A percentile compares a stretch with the other conserved stretches of the same genome.
These are phyloP conservation scores for Lenzites betulinus DNA, from an alignment of 768 basidiomycete genomes.

Conservation along the genomic window DNA sequence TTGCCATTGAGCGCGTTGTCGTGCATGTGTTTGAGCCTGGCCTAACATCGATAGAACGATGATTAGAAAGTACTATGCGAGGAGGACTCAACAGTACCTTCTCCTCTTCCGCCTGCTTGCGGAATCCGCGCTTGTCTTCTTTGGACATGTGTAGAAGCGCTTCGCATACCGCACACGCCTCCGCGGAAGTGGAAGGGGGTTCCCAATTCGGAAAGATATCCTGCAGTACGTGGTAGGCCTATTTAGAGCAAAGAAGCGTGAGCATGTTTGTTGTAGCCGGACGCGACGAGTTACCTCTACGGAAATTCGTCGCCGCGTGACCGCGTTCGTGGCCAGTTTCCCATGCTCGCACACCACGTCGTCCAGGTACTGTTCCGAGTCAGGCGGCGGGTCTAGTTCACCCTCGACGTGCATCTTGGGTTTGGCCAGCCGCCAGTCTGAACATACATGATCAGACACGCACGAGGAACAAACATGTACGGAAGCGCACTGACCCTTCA, in stretches of 20 bases:
- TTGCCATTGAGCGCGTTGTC: slow-evolving; percentile 53
- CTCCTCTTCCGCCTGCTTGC: slow-evolving; percentile 74
- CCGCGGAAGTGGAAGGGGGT: slow-evolving; percentile 50
- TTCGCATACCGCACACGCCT: slow-evolving; percentile 67
- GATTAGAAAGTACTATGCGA: not conserved
- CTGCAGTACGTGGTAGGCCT: slow-evolving; percentile 62
- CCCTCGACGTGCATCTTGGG: slow-evolving; percentile 75
- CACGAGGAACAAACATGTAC: not conserved
- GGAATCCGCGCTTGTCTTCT: slow-evolving; percentile 62
- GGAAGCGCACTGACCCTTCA: slow-evolving; percentile 54
- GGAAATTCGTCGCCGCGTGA: slow-evolving; percentile 64
- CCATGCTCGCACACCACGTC: slow-evolving; percentile 79
- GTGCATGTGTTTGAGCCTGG: slow-evolving; percentile 62
- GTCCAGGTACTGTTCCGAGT: slow-evolving; percentile 51
- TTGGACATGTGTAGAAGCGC: slow-evolving; percentile 53
- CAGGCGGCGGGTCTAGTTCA: slow-evolving; percentile 67
- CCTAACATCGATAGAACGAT: slow-evolving; percentile 40
- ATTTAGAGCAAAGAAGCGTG: not conserved
- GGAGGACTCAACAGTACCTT: slow-evolving; percentile 49
- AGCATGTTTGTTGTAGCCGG: not conserved
- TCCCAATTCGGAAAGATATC: slow-evolving; percentile 66
- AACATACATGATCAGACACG: not conserved
- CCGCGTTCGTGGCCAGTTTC: slow-evolving; percentile 53
- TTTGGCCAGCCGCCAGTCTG: slow-evolving; percentile 73
- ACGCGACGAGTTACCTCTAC: slow-evolving; percentile 43